phyloP scores from a whole-genome alignment of 1,139 yeast species.

The Insectozyma bohioensis region DNA sequence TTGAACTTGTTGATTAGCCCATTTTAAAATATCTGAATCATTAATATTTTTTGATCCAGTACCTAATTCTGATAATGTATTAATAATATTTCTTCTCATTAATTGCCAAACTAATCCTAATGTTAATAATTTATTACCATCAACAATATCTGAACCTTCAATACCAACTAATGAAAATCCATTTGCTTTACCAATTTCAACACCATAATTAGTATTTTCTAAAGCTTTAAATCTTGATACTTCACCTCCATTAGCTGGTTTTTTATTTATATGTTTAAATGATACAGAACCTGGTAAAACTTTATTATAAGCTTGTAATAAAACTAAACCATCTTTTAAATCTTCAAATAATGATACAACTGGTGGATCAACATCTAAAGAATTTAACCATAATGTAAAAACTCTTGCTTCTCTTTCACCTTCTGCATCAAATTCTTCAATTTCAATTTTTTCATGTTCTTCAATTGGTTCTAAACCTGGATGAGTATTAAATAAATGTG shows the following conservation, averaged over 20 bases:
- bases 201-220: slow-evolving; percentile 95
- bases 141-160: slow-evolving; percentile 96
- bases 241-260: slow-evolving; percentile 69
- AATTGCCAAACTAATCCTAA: slow-evolving; percentile 98
- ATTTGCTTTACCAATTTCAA: slow-evolving; percentile 90
- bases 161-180: slow-evolving; percentile 94
- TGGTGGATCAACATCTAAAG: slow-evolving; percentile 94
- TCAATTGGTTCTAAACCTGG: slow-evolving; percentile 97
- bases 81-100: slow-evolving; percentile 92
- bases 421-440: slow-evolving; percentile 97
- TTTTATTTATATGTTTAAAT: slow-evolving; percentile 76
- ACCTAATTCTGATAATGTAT: slow-evolving; percentile 72
- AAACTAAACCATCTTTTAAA: slow-evolving; percentile 85
- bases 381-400: slow-evolving; percentile 94
- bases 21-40: slow-evolving; percentile 82
- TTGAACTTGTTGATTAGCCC: slow-evolving; percentile 86
- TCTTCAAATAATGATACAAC: slow-evolving; percentile 91
- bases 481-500: slow-evolving; percentile 91
- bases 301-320: slow-evolving; percentile 92
- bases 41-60: slow-evolving; percentile 58
- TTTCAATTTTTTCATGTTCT: slow-evolving; percentile 84
- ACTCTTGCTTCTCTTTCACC: slow-evolving; percentile 99
- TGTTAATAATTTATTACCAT: slow-evolving; percentile 86
- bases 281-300: slow-evolving; percentile 93
- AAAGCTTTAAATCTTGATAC: slow-evolving; percentile 89